Evolutionary conservation across 441 rosid genomes (phyloP).

Genomic region (Erodium texanum): DNA sequence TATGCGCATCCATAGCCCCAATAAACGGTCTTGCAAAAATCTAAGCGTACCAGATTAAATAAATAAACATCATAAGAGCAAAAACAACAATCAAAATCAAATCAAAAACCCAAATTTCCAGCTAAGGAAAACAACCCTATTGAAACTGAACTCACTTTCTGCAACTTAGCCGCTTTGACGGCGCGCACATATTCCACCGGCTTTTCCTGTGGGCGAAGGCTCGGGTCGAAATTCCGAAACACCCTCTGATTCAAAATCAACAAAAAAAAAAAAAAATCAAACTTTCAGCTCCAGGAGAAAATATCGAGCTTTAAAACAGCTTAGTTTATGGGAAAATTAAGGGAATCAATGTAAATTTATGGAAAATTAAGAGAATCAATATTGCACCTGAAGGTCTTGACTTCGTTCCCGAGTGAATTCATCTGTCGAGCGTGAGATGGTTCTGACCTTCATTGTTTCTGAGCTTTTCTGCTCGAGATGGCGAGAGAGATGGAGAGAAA

Average conservation of each 20-base stretch:
- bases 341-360: background rate
- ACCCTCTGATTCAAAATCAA: conserved; percentile 43
- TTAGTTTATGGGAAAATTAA: too few relatives aligned
- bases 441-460: conserved; percentile 61
- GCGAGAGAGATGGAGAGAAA: background rate
- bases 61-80: background rate
- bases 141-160: conserved; percentile 43
- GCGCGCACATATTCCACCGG: conserved; percentile 86
- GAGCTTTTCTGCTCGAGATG: background rate
- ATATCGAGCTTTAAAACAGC: background rate
- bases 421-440: conserved; percentile 69
- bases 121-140: background rate
- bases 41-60: conserved; percentile 24
- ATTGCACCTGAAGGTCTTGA: conserved; percentile 71
- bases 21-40: conserved; percentile 86
- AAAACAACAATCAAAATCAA: background rate
- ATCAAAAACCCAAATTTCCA: background rate
- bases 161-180: conserved; percentile 80
- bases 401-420: conserved; percentile 93
- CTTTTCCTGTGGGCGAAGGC: conserved; percentile 73
- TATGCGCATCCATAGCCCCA: conserved; percentile 94
- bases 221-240: conserved; percentile 79
- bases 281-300: background rate
- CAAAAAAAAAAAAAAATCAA: background rate
- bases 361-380: too few relatives aligned